Evolutionary conservation across 495 filamentous ascomycete species (phyloP), one percentile per base, ranked within the genome.

Genomic region (Neurospora hispaniola): DNA sequence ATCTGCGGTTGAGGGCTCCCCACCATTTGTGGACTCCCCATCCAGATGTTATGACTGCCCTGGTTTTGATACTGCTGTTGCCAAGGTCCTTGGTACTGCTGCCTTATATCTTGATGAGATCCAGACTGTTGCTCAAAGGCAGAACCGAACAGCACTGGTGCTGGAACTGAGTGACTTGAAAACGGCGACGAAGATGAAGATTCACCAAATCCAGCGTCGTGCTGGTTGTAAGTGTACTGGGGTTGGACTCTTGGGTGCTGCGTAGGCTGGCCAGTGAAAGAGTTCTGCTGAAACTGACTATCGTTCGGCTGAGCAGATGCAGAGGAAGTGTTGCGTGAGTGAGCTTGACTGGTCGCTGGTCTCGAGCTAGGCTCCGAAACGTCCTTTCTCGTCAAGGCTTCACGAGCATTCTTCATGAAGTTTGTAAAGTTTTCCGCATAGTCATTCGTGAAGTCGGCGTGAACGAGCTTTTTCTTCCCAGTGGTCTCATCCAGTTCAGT

Each of bases 381-480:
- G 6, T 78, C 75, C 6, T 42, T 70, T n/a, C 77, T 80, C 14
- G 80, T 79, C 2, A 85, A 73, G 5, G 80, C 80, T 35, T 81
- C 79, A 40, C 81, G 82, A 12, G 83, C 79, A 59, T 79, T 81
- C 73, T 83, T 79, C 71, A 86, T 72, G 73, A 87, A 85, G 7
- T 82, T 82, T 41, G 82, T 77, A 7, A 86, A 76, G 16, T 81
- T 85, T 16, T 85, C 86, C 73, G 87, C 85, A 66, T 88, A 89
- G 5, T 86, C 86, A 71, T 89, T 88, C 14, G 85, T 86, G 73
- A 88, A 88, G 0, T 85, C 87, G 41, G 54, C 54, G 1, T 35
- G 54, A 18, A 66, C 54, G 23, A 66, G 54, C 54, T 18, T 66
- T 18, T 66, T 14, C 27, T 18, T 84, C 84, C 78, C 81, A 83